Conservation (phyloP, 148 eudicot species). For the Simmondsia chinensis region DNA sequence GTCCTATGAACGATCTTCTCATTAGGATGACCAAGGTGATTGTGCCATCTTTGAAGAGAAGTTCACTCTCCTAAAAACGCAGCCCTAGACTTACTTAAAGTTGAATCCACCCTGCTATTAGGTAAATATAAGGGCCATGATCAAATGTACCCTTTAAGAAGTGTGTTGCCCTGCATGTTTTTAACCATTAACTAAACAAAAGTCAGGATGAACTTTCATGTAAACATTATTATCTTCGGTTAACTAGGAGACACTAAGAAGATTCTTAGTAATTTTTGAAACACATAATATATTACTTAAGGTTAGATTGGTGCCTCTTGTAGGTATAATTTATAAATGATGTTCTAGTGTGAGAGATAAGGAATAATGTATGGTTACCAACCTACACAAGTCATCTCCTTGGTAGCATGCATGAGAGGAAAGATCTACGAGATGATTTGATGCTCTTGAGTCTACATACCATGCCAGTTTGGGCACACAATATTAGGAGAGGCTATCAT, state of each 20-base stretch:
- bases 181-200: slow-evolving; percentile 6
- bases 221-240: not conserved
- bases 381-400: too few species aligned
- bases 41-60: not conserved
- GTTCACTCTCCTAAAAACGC: not conserved
- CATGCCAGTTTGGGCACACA: too few species aligned
- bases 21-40: too few species aligned
- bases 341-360: not conserved
- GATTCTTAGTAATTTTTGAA: not conserved
- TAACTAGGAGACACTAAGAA: not conserved
- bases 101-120: not conserved
- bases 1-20: not conserved
- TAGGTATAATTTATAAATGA: not conserved
- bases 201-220: not conserved
- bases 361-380: too few species aligned
- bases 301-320: not conserved
- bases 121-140: not conserved
- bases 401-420: too few species aligned
- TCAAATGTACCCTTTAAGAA: not conserved
- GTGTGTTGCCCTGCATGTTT: not conserved
- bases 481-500: too few species aligned
- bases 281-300: not conserved
- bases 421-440: too few species aligned
- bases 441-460: too few species aligned
- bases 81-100: too few species aligned